Percentiles rank a stretch among this genome's conserved stretches.
Evolutionary conservation across 2,329 filamentous ascomycete species (phyloP).

Genomic region (Bipolaris gigantea): DNA sequence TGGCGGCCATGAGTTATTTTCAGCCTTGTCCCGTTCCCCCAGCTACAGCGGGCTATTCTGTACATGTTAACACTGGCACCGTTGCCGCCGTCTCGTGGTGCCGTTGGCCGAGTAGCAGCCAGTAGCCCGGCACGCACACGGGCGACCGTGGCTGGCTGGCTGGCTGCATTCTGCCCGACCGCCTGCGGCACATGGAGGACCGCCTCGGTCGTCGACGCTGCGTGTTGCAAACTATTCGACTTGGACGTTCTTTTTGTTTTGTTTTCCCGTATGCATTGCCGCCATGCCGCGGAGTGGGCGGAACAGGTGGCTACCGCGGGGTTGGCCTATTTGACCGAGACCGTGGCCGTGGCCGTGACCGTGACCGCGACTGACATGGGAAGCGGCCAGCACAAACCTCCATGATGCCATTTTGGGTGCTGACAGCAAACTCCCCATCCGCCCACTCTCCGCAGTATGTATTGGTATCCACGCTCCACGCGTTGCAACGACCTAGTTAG

Average conservation of each 20-base stretch:
- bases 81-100: conserved; percentile 3
- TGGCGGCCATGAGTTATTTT: conserved; percentile 19
- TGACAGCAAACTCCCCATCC: neutral
- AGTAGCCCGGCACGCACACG: conserved; percentile 4
- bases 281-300: neutral
- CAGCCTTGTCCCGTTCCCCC: conserved; percentile 10
- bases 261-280: neutral
- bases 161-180: too few relatives aligned
- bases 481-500: neutral
- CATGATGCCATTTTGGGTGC: neutral
- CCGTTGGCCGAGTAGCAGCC: neutral
- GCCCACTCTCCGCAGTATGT: conserved; percentile 9
- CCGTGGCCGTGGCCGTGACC: neutral
- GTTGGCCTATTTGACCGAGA: neutral
- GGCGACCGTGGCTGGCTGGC: too few relatives aligned
- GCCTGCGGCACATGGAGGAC: too few relatives aligned
- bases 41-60: neutral
- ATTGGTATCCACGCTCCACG: conserved; percentile 13
- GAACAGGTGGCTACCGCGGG: neutral
- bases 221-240: neutral
- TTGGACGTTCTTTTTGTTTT: neutral
- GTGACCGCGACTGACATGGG: neutral
- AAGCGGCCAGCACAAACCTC: neutral
- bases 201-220: neutral
- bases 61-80: too few relatives aligned